Evolutionary conservation across 2,329 filamentous ascomycete genomes (phyloP).

Genomic region (Colletotrichum tofieldiae): DNA sequence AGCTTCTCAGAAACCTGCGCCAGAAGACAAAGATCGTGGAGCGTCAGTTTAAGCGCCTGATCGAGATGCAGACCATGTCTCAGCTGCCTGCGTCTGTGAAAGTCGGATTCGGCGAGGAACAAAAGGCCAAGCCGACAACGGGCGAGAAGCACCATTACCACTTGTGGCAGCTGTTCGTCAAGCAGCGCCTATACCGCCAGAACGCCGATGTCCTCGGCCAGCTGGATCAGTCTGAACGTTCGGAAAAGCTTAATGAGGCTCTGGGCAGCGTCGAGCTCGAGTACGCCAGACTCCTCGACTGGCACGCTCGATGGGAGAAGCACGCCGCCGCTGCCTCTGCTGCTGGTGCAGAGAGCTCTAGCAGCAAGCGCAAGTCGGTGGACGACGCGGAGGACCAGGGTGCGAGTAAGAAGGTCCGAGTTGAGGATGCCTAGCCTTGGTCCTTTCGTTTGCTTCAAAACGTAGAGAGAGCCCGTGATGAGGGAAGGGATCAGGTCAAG

Average conservation of each 20-base stretch:
- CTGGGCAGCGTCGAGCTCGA: slow-evolving; percentile 79
- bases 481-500: not conserved
- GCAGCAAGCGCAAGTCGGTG: slow-evolving; percentile 64
- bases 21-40: slow-evolving; percentile 79
- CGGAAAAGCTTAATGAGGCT: slow-evolving; percentile 81
- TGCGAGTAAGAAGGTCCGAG: slow-evolving; percentile 63
- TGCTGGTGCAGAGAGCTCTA: slow-evolving; percentile 43
- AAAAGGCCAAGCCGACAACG: slow-evolving; percentile 62
- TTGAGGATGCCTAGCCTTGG: slow-evolving; percentile 48
- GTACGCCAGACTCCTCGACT: slow-evolving; percentile 76
- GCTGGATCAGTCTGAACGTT: slow-evolving; percentile 77
- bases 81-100: slow-evolving; percentile 71
- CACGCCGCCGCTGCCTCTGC: slow-evolving; percentile 46
- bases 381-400: slow-evolving; percentile 48
- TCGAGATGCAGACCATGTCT: slow-evolving; percentile 83
- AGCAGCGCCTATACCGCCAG: slow-evolving; percentile 82
- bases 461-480: not conserved
- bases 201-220: slow-evolving; percentile 81
- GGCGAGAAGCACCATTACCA: slow-evolving; percentile 75
- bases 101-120: slow-evolving; percentile 63
- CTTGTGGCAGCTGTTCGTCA: slow-evolving; percentile 83
- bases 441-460: not conserved
- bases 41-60: slow-evolving; percentile 81
- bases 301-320: slow-evolving; percentile 58
- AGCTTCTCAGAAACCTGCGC: slow-evolving; percentile 71